Percentiles rank a stretch among this genome's conserved stretches.
Conservation (phyloP, 257 asterid genomes). For the Ehretia macrophylla region DNA sequence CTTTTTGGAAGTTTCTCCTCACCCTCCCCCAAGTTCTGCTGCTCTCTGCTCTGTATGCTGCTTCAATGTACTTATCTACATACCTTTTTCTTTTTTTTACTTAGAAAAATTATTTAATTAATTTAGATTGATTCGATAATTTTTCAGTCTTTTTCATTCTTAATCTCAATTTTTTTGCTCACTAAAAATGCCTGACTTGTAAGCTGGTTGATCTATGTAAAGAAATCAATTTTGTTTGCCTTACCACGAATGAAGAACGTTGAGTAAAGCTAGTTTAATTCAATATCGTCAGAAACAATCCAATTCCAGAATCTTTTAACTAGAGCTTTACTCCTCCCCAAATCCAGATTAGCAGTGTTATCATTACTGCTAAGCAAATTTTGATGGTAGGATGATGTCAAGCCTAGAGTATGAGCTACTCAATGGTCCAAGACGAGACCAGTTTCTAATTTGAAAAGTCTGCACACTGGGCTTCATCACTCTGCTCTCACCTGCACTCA, state of each 20-base stretch:
- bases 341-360: not conserved
- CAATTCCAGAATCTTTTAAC: not conserved
- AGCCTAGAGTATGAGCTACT: not conserved
- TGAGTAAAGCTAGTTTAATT: too few species aligned
- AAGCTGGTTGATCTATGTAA: too few species aligned
- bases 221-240: too few species aligned
- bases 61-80: too few species aligned
- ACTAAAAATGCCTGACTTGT: too few species aligned
- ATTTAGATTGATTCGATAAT: too few species aligned
- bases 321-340: not conserved
- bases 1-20: slow-evolving; percentile 26
- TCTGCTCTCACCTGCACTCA: slow-evolving; percentile 5
- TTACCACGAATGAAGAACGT: too few species aligned
- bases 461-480: not conserved
- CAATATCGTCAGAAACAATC: not conserved
- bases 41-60: not conserved
- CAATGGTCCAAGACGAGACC: not conserved
- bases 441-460: not conserved
- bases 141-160: too few species aligned
- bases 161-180: too few species aligned
- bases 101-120: too few species aligned
- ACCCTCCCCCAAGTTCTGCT: not conserved
- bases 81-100: not conserved
- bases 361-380: not conserved
- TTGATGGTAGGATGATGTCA: not conserved